These are phyloP conservation scores for Macroventuria anomochaeta DNA, from an alignment of 2,329 filamentous ascomycete genomes.

Conservation along the genomic window DNA sequence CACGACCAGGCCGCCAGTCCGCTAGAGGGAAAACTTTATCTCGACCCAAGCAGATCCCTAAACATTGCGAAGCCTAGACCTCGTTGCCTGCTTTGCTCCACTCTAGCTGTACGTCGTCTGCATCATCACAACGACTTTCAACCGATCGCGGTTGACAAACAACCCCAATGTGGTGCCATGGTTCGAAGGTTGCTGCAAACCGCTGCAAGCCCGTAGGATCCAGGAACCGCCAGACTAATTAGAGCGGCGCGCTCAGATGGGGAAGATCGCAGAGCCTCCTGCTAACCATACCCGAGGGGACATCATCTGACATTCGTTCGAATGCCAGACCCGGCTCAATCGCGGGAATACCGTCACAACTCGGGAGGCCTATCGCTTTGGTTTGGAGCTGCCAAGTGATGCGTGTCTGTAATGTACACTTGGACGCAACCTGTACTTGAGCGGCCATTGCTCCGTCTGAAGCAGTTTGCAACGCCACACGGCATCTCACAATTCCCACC, in stretches of 20 bases:
- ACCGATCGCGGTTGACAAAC: background rate
- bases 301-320: constrained; percentile 22
- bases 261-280: constrained; percentile 43
- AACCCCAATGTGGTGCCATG: background rate
- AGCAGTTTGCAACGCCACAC: background rate
- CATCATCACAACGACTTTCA: constrained; percentile 6
- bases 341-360: constrained; percentile 33
- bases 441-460: background rate
- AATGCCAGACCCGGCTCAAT: constrained; percentile 28
- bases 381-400: constrained; percentile 42
- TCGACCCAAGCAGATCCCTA: constrained; percentile 17
- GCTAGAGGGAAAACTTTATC: constrained; percentile 26
- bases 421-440: constrained; percentile 18
- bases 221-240: constrained; percentile 32
- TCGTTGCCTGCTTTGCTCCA: constrained; percentile 14
- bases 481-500: background rate
- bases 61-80: constrained; percentile 20
- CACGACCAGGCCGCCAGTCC: background rate
- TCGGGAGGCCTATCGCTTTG: constrained; percentile 28
- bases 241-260: constrained; percentile 41
- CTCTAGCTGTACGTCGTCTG: constrained; percentile 5
- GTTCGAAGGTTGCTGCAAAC: constrained; percentile 18
- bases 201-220: constrained; percentile 12
- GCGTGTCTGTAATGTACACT: constrained; percentile 31
- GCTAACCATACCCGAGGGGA: constrained; percentile 21